phyloP scores from a whole-genome alignment of 345 rosid genomes.

The Eucalyptus erythrocorys region DNA sequence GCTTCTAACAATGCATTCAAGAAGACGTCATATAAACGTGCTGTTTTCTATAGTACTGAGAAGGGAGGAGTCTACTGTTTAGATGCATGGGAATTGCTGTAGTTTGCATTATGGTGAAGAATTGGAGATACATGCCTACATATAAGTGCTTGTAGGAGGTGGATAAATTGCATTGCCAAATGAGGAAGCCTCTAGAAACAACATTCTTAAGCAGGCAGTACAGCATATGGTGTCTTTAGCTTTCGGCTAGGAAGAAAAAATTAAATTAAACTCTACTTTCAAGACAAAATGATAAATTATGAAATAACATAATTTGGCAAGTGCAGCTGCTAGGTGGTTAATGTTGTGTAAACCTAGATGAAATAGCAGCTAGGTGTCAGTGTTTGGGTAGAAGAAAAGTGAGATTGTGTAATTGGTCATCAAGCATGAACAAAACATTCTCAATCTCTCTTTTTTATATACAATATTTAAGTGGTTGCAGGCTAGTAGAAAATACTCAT shows the following conservation, averaged over 20 bases:
- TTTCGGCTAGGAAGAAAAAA: background rate
- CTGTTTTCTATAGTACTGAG: background rate
- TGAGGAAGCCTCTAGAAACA: background rate
- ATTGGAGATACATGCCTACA: background rate
- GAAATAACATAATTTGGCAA: background rate
- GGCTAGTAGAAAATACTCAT: background rate
- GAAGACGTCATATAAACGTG: background rate
- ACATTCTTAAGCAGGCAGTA: background rate
- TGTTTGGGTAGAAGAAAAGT: background rate
- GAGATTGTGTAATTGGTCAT: background rate
- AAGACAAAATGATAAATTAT: background rate
- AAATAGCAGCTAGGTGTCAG: background rate
- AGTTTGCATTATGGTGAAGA: background rate
- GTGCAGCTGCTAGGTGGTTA: background rate
- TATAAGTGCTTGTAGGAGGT: background rate
- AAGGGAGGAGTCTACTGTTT: background rate
- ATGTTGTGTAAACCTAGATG: background rate
- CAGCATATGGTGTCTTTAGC: background rate
- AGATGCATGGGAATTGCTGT: background rate
- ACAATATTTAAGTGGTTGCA: background rate
- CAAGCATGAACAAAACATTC: background rate
- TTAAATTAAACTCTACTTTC: background rate
- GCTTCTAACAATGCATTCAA: background rate
- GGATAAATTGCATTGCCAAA: background rate
- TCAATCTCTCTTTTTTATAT: background rate